phyloP scores from a whole-genome alignment of 345 rosid species.

The Salix brachista region DNA sequence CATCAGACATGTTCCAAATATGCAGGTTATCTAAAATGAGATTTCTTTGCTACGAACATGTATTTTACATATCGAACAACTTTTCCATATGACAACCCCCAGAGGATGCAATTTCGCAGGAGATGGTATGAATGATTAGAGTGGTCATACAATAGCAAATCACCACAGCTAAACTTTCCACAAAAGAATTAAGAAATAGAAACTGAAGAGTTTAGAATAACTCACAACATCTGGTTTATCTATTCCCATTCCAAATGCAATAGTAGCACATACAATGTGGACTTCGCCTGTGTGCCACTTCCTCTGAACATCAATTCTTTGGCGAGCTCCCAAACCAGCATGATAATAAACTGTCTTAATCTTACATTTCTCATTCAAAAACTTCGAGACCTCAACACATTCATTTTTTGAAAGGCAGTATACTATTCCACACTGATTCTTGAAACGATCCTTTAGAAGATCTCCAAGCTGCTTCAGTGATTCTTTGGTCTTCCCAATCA shows the following conservation, averaged over 20 bases:
- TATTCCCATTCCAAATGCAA: slow-evolving; percentile 98
- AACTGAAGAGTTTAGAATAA: background rate
- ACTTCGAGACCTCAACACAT: slow-evolving; percentile 69
- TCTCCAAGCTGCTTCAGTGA: slow-evolving; percentile 80
- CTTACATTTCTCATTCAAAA: slow-evolving; percentile 67
- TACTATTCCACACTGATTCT: slow-evolving; percentile 71
- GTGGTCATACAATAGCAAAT: background rate
- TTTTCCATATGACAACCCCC: background rate
- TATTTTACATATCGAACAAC: background rate
- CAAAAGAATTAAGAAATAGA: background rate
- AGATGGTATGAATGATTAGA: background rate
- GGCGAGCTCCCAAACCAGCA: slow-evolving; percentile 70
- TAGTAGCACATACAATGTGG: slow-evolving; percentile 80
- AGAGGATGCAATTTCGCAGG: background rate
- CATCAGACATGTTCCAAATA: no score
- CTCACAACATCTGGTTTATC: slow-evolving; percentile 92
- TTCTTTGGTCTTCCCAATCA: slow-evolving; percentile 63
- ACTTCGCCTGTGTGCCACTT: slow-evolving; percentile 84
- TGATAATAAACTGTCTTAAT: slow-evolving; percentile 72
- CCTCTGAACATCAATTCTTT: slow-evolving; percentile 70
- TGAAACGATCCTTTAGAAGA: slow-evolving; percentile 58
- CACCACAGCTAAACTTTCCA: background rate
- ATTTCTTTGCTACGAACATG: background rate
- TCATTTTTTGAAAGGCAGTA: slow-evolving; percentile 89
- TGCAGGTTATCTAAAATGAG: no score